phyloP scores from a whole-genome alignment of 768 basidiomycete species.

The Lyophyllum decastes region DNA sequence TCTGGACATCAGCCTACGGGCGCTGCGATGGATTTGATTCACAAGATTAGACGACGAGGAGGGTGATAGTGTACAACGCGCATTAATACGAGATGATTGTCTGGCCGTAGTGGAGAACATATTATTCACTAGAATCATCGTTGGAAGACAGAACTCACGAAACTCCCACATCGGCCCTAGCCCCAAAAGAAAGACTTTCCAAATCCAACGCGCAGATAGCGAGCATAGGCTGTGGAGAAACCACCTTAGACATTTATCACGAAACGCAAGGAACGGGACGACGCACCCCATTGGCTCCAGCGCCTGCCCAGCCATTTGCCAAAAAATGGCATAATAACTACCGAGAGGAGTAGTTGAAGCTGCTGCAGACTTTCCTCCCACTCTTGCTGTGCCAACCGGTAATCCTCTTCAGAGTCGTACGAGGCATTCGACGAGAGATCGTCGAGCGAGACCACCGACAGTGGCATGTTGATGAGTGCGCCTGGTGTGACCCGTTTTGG shows the following conservation, averaged over 20 bases:
- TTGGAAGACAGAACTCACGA: background rate
- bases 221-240: slow-evolving; percentile 56
- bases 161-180: slow-evolving; percentile 12
- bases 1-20: slow-evolving; percentile 46
- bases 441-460: slow-evolving; percentile 63
- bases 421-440: slow-evolving; percentile 52
- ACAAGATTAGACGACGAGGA: slow-evolving; percentile 41
- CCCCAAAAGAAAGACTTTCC: slow-evolving; percentile 65
- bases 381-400: slow-evolving; percentile 79
- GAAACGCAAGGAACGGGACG: slow-evolving; percentile 15
- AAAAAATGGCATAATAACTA: slow-evolving; percentile 81
- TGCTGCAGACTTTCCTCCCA: slow-evolving; percentile 92
- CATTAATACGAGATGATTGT: background rate
- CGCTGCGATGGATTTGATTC: slow-evolving; percentile 49
- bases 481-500: background rate
- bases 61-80: slow-evolving; percentile 3
- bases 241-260: slow-evolving; percentile 1
- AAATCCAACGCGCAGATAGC: slow-evolving; percentile 68
- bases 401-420: slow-evolving; percentile 71
- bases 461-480: slow-evolving; percentile 48
- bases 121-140: background rate
- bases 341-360: slow-evolving; percentile 75
- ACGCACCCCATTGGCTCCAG: slow-evolving; percentile 84
- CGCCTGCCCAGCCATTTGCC: slow-evolving; percentile 88
- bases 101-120: background rate